phyloP scores from a whole-genome alignment of 176 grass and related monocot species.

The Musa schizocarpa region DNA sequence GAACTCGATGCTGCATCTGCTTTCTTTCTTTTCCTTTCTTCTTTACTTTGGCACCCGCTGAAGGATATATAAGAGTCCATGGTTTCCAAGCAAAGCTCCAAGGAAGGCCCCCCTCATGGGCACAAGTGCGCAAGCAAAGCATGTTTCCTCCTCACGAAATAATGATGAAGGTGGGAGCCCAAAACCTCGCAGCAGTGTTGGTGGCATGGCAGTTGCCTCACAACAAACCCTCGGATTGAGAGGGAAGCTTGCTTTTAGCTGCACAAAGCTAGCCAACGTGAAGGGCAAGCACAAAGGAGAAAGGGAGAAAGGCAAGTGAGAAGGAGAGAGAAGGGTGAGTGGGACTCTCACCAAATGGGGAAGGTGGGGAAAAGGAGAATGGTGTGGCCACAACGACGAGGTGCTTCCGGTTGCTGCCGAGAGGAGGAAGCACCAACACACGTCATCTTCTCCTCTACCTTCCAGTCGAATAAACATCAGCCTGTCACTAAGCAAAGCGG shows the following conservation, averaged over 20 bases:
- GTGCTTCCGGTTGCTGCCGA: background rate
- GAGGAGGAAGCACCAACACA: background rate
- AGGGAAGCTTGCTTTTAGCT: background rate
- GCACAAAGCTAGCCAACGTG: background rate
- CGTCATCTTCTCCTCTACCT: background rate
- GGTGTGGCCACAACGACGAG: background rate
- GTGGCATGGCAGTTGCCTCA: constrained; percentile 1
- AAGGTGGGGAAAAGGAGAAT: background rate
- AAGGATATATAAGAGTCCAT: background rate
- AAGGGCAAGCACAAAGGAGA: background rate
- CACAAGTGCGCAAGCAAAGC: background rate
- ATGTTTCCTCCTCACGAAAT: background rate
- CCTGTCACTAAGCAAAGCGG: too few relatives aligned
- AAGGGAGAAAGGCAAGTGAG: background rate
- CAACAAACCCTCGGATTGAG: background rate
- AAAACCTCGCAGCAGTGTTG: background rate
- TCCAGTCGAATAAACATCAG: background rate
- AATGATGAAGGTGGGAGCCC: constrained; percentile 1
- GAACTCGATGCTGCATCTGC: too few relatives aligned
- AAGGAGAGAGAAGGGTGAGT: background rate
- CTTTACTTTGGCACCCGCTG: too few relatives aligned
- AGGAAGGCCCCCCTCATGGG: background rate
- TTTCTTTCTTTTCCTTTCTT: too few relatives aligned
- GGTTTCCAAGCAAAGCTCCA: background rate
- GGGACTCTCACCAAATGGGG: background rate